A percentile compares a stretch with the other conserved stretches of the same genome.
Conservation (phyloP, 2,329 filamentous ascomycete species). For the Beauveria medogensis region DNA sequence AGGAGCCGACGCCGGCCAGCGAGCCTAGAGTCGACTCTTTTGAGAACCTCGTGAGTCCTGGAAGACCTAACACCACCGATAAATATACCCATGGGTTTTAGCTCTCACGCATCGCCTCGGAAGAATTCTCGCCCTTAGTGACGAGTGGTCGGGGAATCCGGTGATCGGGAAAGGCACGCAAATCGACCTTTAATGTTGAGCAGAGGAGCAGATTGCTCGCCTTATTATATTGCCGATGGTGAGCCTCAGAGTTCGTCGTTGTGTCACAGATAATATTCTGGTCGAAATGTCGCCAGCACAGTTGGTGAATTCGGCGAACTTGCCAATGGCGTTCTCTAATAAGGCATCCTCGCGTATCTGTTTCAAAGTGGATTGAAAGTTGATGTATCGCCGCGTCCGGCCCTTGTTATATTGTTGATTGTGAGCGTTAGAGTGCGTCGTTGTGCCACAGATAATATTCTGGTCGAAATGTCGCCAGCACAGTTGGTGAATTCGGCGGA, state of each 20-base stretch:
- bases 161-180: constrained; percentile 49
- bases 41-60: not conserved
- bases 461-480: constrained; percentile 50
- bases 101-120: constrained; percentile 46
- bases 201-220: constrained; percentile 53
- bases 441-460: constrained; percentile 54
- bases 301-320: constrained; percentile 48
- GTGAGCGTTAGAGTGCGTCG: constrained; percentile 52
- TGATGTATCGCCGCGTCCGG: constrained; percentile 31
- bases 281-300: constrained; percentile 55
- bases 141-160: constrained; percentile 47
- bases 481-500: constrained; percentile 51
- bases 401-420: constrained; percentile 53
- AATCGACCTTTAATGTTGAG: constrained; percentile 33
- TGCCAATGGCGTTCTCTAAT: constrained; percentile 42
- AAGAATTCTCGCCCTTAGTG: constrained; percentile 45
- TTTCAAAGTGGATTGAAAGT: constrained; percentile 38
- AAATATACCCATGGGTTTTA: constrained; percentile 58
- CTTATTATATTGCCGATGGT: constrained; percentile 59
- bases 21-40: not conserved
- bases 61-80: constrained; percentile 49
- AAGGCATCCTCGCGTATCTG: constrained; percentile 44
- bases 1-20: not conserved
- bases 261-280: constrained; percentile 51
- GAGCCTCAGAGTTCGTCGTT: constrained; percentile 50